Evolutionary conservation across 2,329 filamentous ascomycete genomes (phyloP), one percentile per base, ranked within the genome.

Genomic region (Aspergillus neotritici): DNA sequence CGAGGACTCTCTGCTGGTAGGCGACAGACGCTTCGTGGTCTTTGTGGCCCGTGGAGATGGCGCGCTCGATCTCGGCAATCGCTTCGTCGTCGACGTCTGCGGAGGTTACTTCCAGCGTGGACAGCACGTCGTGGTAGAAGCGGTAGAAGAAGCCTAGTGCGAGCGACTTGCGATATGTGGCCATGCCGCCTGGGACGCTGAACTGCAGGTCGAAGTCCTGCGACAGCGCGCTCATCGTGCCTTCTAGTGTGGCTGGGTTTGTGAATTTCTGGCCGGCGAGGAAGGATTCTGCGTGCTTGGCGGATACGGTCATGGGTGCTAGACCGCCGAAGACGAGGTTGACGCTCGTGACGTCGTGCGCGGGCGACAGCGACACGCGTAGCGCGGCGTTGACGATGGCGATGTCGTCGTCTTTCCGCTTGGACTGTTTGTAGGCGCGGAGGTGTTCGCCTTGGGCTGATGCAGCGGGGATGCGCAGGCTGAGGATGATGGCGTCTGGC

Each of bases 361-460:
- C 74, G 2, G 85, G 77, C 31, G 83, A 78, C 3, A 97, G 68
- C 4, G 78, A 79, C 4, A 97, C 75, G 30, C 87, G 80, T 44
- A 97, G 67, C 1, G 91, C 89, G 21, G 86, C 82, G 37, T 94
- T 97, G 16, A 97, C 93, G 56, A 98, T 97, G 2, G 93, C 93
- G 61, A 98, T 97, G 61, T 98, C 93, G 57, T 98, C 93, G 57
- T 98, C 93, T 62, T 97, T 97, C 53, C 93, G 75, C 73, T 98
- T 98, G 1, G 93, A 82, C 64, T 97, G 91, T 68, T 98, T 98
- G 68, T 96, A 97, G 1, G 91, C 84, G 34, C 86, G 79, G 63
- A 95, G 84, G 61, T 83, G 88, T 62, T 97, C 93, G 3, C 86
- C 84, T 56, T 84, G 85, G 41, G 82, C 76, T 3, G 75, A 75